Conservation (phyloP, 106 monocot species). For the Dioscorea alata region DNA sequence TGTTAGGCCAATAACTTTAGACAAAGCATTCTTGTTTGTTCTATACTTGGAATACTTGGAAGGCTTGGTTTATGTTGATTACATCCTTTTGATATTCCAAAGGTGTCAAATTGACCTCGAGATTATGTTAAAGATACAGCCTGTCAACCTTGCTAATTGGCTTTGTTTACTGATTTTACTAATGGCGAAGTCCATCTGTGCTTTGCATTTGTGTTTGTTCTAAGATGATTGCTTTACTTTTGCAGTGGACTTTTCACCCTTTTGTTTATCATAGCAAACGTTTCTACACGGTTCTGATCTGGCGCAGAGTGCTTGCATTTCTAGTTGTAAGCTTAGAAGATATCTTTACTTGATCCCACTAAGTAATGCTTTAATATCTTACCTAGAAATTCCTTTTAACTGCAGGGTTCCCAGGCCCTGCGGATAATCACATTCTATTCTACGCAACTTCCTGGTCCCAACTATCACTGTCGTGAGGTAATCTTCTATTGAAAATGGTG, state of each 20-base stretch:
- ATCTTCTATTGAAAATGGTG: neutral
- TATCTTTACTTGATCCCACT: too few relatives aligned
- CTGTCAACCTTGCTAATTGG: too few relatives aligned
- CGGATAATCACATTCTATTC: conserved; percentile 96
- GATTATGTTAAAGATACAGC: too few relatives aligned
- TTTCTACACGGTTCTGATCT: conserved; percentile 77
- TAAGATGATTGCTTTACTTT: conserved; percentile 6
- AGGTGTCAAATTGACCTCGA: too few relatives aligned
- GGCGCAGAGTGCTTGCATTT: conserved; percentile 80
- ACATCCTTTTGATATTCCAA: too few relatives aligned
- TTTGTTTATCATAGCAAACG: conserved; percentile 67
- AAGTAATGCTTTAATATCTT: too few relatives aligned
- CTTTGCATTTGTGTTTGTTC: neutral
- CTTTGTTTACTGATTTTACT: too few relatives aligned
- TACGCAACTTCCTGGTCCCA: conserved; percentile 96
- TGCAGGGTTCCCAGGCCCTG: conserved; percentile 71
- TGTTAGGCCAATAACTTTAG: too few relatives aligned
- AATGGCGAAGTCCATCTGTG: neutral
- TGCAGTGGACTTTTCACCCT: conserved; percentile 83
- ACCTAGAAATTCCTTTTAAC: neutral
- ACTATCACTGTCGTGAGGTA: conserved; percentile 99
- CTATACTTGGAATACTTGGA: too few relatives aligned
- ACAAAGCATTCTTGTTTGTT: too few relatives aligned
- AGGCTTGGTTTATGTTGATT: too few relatives aligned
- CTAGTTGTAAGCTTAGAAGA: conserved; percentile 65